Evolutionary conservation across 495 filamentous ascomycete species (phyloP), one percentile per base, ranked within the genome.

Genomic region (Podospora pseudoanserina): DNA sequence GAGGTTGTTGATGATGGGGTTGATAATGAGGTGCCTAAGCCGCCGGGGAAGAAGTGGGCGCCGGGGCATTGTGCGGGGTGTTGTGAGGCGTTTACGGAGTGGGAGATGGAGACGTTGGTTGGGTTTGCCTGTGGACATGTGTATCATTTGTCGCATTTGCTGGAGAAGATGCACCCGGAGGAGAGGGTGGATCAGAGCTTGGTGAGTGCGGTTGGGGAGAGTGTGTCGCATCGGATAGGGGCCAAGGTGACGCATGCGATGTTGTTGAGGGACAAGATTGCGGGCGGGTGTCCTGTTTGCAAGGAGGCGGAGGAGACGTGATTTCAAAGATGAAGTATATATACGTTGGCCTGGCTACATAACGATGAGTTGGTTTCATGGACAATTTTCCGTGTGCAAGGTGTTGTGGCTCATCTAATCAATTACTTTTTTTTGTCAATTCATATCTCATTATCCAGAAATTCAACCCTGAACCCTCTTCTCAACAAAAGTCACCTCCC

Each of bases 71-170:
- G 91, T 69, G 87, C 87, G 5, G 83, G 86, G 5, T 93, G 91
- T 73, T 81, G 84, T 49, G 83, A 85, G 63, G 78, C 86, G 1
- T 90, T 91, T 72, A 73, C 79, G 32, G 80, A 82, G 67, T 78
- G 73, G 86, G 91, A 94, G 73, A 83, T 79, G 63, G 88, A 94
- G 69, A 91, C 92, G 7, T 86, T 99, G 9, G 85, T 98, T 7
- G 93, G 91, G 34, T 99, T 97, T 70, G 91, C 91, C 5, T 99
- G 95, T 77, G 90, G 91, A 0, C 94, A 99, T 73, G 86, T 94
- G 34, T 99, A 94, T 79, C 95, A 99, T 71, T 82, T 97, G 6
- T 84, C 87, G 9, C 95, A 96, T 73, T 79, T 99, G 16, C 84
- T 92, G 1, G 79, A 79, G 69, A 73, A 83, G 58, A 60, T 86